Evolutionary conservation across 345 rosid species (phyloP).

Genomic region (Trapa incisa): DNA sequence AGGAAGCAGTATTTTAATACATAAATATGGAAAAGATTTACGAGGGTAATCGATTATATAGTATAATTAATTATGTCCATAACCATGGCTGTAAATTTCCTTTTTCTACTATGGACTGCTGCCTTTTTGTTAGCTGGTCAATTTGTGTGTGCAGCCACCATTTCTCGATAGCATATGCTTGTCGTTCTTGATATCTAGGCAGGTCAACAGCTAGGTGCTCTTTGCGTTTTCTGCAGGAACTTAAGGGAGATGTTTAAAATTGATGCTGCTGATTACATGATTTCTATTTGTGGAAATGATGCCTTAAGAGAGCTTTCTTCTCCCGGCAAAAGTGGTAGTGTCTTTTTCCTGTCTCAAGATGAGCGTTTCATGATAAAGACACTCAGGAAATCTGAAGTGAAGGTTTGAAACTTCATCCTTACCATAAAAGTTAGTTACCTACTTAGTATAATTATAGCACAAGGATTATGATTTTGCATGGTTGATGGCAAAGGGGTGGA

Average conservation of each 20-base stretch:
- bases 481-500: not conserved
- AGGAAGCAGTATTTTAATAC: not conserved
- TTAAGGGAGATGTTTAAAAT: slow-evolving; percentile 97
- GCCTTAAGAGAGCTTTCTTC: slow-evolving; percentile 95
- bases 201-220: not conserved
- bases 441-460: not conserved
- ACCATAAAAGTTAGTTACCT: not conserved
- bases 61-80: not conserved
- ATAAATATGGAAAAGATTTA: not conserved
- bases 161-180: not conserved
- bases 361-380: slow-evolving; percentile 99
- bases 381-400: slow-evolving; percentile 88
- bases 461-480: not conserved
- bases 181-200: not conserved
- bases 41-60: not conserved
- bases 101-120: not conserved
- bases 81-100: not conserved
- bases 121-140: not conserved
- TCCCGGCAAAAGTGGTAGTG: slow-evolving; percentile 97
- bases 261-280: slow-evolving; percentile 98
- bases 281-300: slow-evolving; percentile 97
- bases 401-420: slow-evolving; percentile 40
- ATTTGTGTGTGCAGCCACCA: not conserved
- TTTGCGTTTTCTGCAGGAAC: slow-evolving; percentile 42
- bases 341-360: slow-evolving; percentile 90